These are phyloP conservation scores for Chimonanthus salicifolius DNA, from an alignment of 164 flowering plant genomes.

Conservation along the genomic window DNA sequence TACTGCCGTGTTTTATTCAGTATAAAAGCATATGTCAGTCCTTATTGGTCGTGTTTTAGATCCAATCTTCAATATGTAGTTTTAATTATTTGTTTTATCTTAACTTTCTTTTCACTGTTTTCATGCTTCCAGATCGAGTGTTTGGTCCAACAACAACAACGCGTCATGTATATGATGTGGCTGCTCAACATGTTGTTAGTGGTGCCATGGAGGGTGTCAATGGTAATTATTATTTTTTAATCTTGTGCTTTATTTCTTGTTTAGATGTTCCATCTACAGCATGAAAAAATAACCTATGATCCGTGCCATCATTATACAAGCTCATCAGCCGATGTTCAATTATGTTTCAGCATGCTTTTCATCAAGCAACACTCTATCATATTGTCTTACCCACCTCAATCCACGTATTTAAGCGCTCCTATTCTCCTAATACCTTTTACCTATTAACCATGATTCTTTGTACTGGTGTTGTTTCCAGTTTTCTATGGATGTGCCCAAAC, in stretches of 20 bases:
- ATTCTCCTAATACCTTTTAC: no score
- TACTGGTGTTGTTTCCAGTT: no score
- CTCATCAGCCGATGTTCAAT: background rate
- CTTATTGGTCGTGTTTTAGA: background rate
- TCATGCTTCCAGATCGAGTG: slow-evolving; percentile 61
- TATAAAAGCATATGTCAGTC: background rate
- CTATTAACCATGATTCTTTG: no score
- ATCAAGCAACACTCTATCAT: no score
- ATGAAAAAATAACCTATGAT: background rate
- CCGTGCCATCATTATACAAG: background rate
- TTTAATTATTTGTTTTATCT: background rate
- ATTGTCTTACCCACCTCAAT: no score
- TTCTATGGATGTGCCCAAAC: no score
- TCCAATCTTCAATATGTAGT: background rate
- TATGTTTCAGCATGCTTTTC: background rate
- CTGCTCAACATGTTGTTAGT: slow-evolving; percentile 82
- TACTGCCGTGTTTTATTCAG: no score
- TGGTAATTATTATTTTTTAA: slow-evolving; percentile 36
- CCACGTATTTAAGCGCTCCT: no score
- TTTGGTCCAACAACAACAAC: slow-evolving; percentile 99
- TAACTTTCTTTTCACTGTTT: slow-evolving; percentile 1
- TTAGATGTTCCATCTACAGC: background rate
- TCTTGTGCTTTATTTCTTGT: slow-evolving; percentile 3
- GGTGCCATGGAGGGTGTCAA: slow-evolving; percentile 97
- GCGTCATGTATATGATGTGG: slow-evolving; percentile 91